A percentile compares a stretch with the other conserved stretches of the same genome.
These are phyloP conservation scores for Phytophthora idaei DNA, from an alignment of 352 stramenopile species.

Conservation along the genomic window DNA sequence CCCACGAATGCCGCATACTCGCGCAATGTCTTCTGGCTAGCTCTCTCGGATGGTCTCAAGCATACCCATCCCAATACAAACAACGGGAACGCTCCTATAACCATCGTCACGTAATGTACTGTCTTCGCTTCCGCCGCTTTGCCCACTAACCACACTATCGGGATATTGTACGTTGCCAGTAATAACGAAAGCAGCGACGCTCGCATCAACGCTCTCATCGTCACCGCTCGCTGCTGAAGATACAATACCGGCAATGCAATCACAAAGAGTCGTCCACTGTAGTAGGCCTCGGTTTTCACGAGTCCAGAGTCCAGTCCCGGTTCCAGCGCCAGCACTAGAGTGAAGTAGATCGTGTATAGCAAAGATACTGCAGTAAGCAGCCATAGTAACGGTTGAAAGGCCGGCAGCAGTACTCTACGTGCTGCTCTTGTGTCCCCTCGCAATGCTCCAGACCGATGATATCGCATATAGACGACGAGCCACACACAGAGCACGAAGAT, in stretches of 20 bases:
- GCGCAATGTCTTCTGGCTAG: constrained; percentile 52
- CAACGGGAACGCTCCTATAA: constrained; percentile 45
- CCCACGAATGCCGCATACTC: constrained; percentile 65
- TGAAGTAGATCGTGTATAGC: constrained; percentile 40
- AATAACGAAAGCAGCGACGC: constrained; percentile 49
- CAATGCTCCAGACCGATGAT: constrained; percentile 56
- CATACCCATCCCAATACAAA: constrained; percentile 54
- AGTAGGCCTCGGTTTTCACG: constrained; percentile 49
- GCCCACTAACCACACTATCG: constrained; percentile 47
- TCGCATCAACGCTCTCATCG: constrained; percentile 48
- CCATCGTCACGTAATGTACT: constrained; percentile 45
- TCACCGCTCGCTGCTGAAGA: constrained; percentile 67
- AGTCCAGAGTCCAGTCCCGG: constrained; percentile 9
- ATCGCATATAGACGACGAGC: constrained; percentile 59
- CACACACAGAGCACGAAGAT: constrained; percentile 51
- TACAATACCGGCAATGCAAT: constrained; percentile 71
- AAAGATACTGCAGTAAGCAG: constrained; percentile 44
- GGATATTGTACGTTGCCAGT: constrained; percentile 63
- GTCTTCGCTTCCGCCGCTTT: neutral
- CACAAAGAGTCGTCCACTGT: constrained; percentile 63
- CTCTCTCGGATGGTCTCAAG: constrained; percentile 45
- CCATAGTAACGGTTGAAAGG: constrained; percentile 75
- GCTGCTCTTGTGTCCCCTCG: constrained; percentile 56
- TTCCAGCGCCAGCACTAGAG: constrained; percentile 22
- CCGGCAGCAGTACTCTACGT: constrained; percentile 66